Evolutionary conservation across 2,329 filamentous ascomycete species (phyloP), one percentile per base, ranked within the genome.

Genomic region (Diaporthe batatas): DNA sequence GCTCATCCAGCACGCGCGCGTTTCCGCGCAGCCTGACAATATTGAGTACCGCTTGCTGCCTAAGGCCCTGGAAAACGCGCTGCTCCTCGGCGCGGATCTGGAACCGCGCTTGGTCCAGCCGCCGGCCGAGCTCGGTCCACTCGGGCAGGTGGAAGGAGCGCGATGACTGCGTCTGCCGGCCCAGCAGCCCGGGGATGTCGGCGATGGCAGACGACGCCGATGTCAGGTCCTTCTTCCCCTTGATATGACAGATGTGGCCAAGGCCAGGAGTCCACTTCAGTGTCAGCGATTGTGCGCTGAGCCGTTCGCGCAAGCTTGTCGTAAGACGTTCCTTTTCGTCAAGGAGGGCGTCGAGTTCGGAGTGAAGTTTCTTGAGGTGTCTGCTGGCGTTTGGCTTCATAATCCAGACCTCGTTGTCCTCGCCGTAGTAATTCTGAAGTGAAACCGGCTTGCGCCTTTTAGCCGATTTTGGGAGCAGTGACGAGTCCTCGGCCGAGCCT

Each of bases 241-340:
- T 96, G 77, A 98, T 89, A 80, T 98, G 95, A 77, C 93, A 95
- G 78, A 97, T 93, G 80, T 99, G 94, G 11, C 96, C 96, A 2
- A 98, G 87, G 18, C 92, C 92, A 0, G 96, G 93, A 1, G 92
- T 94, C 93, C 95, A 98, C 77, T 92, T 93, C 25, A 99, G 88
- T 0, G 91, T 93, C 55, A 98, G 87, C 73, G 88, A 92, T 7
- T 90, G 82, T 14, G 91, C 90, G 72, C 83, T 81, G 55, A 96
- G 86, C 6, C 89, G 86, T 16, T 87, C 81, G 69, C 91, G 90
- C 29, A 98, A 86, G 6, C 83, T 82, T 23, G 89, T 84, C 12
- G 88, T 89, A 5, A 98, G 85, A 1, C 81, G 75, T 0, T 79
- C 77, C 78, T 94, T 96, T 74, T 93, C 88, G 2, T 84, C 76